Base-by-base conservation (phyloP, 805 yeast species). In the Yarrowia divulgata region DNA sequence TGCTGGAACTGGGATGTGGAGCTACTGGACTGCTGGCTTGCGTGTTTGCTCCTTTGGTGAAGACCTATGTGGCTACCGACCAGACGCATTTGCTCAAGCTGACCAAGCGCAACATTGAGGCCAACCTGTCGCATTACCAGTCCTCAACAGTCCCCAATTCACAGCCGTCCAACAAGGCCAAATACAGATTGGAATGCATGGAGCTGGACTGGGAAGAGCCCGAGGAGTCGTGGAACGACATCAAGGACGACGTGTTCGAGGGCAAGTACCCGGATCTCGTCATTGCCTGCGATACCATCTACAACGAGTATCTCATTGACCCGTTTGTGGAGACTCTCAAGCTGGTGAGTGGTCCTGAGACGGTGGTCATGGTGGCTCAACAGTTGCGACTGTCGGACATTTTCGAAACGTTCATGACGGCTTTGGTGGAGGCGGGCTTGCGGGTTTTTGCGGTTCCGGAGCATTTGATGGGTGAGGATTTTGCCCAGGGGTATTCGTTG, bases 281-380 rank as follows among this genome's bases (percentile, higher is more conserved):
- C 6, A 73, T 88, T 10, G 90, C 90, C 0, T 85, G 88, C 73
- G 93, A 88, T 74, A 85, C 90, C 7, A 81, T 88, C 3, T 88
- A 88, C 77, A 88, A 88, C 73, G 89, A 85, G 68, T 88, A 79
- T 72, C 76, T 89, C 52, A 81, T 88, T 3, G 83, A 83, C 0
- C 82, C 77, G 69, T 82, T 88, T 70, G 76, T 87, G 16, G 74
- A 76, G 7, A 81, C 90, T 0, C 46, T 86, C 29, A 19, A 29
- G 29, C 19, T 70, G 34, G 70, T 85, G 29, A 69, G 72, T 71
- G 79, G 78, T 3, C 69, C 69, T 0, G 63, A 76, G 0, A 76
- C 84, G 0, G 80, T 79, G 4, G 79, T 81, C 0, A 73, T 84
- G 2, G 73, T 88, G 1, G 84, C 84, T 0, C 74, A 88, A 63